These are phyloP conservation scores for Tetrapisispora namnaoensis DNA, from an alignment of 805 yeast genomes.

Conservation along the genomic window DNA sequence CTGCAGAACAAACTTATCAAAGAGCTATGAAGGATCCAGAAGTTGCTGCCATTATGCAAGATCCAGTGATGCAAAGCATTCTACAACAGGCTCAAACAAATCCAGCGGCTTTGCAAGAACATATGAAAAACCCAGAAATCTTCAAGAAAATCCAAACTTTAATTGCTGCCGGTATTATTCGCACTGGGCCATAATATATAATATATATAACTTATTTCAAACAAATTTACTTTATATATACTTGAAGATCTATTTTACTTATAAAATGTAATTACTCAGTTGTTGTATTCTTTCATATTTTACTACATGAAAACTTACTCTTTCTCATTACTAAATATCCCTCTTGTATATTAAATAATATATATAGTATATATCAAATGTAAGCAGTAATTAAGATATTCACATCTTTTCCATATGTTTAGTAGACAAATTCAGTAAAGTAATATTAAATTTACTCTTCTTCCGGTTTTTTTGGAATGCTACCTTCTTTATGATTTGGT, in stretches of 20 bases:
- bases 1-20: conserved; percentile 88
- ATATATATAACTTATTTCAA: background rate
- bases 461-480: background rate
- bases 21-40: conserved; percentile 92
- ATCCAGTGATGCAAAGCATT: conserved; percentile 93
- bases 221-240: too few relatives aligned
- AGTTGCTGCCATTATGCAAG: conserved; percentile 76
- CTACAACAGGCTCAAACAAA: conserved; percentile 87
- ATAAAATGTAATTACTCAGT: too few relatives aligned
- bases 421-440: too few relatives aligned
- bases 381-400: too few relatives aligned
- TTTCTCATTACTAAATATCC: too few relatives aligned
- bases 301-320: too few relatives aligned
- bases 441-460: background rate
- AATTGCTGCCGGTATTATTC: conserved; percentile 93
- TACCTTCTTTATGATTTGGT: conserved; percentile 37
- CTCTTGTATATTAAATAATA: too few relatives aligned
- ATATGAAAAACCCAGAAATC: conserved; percentile 93
- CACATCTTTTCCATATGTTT: too few relatives aligned
- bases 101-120: conserved; percentile 95
- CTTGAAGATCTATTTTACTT: too few relatives aligned
- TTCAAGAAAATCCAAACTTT: conserved; percentile 77
- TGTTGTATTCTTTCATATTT: too few relatives aligned
- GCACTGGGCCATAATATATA: conserved; percentile 50
- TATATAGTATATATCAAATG: too few relatives aligned